Evolutionary conservation across 2,329 filamentous ascomycete species (phyloP).

Genomic region (Xylaria digitata): DNA sequence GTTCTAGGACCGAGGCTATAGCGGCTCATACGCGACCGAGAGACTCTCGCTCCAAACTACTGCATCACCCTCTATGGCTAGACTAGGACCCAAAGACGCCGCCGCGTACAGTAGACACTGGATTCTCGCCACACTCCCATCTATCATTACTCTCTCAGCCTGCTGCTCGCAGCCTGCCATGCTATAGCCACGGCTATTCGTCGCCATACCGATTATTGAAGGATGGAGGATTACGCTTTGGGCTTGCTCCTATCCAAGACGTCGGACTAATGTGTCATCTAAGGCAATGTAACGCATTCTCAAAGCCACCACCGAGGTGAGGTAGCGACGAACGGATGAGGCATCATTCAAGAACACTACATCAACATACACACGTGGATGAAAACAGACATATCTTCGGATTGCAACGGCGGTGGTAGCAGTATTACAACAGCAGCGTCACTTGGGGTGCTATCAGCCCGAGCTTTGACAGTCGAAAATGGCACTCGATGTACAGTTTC

Average conservation of each 20-base stretch:
- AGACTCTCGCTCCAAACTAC: conserved; percentile 1
- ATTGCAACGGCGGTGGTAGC: conserved; percentile 35
- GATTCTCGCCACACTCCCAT: conserved; percentile 23
- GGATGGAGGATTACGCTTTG: conserved; percentile 31
- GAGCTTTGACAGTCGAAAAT: conserved; percentile 19
- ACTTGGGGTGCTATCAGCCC: conserved; percentile 20
- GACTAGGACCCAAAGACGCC: conserved; percentile 11
- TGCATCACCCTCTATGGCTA: neutral
- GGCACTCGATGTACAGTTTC: conserved; percentile 29
- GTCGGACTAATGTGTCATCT: conserved; percentile 31
- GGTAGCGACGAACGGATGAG: conserved; percentile 24
- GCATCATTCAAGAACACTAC: conserved; percentile 29
- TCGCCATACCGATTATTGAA: conserved; percentile 8
- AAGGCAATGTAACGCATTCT: conserved; percentile 32
- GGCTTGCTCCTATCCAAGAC: conserved; percentile 19
- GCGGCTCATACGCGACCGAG: conserved; percentile 3
- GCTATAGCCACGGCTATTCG: conserved; percentile 8
- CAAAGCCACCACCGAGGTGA: conserved; percentile 27
- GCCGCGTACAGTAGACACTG: conserved; percentile 18
- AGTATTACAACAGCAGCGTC: conserved; percentile 31
- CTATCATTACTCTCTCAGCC: conserved; percentile 16
- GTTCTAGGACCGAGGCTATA: conserved; percentile 12
- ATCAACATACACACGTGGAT: conserved; percentile 33
- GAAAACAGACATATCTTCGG: conserved; percentile 36
- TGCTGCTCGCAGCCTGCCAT: conserved; percentile 16